These are phyloP conservation scores for Zymoseptoria crescenta DNA, from an alignment of 2,329 filamentous ascomycete genomes.

Conservation along the genomic window DNA sequence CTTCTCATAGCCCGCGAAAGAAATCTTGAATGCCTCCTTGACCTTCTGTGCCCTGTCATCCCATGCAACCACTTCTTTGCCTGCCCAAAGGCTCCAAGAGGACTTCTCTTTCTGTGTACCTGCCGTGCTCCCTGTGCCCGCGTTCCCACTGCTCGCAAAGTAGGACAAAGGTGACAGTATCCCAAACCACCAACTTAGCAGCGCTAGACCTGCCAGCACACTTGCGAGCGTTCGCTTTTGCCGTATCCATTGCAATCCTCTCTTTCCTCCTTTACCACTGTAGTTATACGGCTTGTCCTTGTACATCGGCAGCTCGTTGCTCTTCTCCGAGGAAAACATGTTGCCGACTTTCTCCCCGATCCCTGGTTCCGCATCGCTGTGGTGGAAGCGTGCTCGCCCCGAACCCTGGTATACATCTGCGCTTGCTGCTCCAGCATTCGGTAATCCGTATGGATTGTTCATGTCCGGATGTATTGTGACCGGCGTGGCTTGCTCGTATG, in stretches of 20 bases:
- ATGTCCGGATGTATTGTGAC: slow-evolving; percentile 6
- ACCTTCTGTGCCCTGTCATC: slow-evolving; percentile 68
- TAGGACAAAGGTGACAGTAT: slow-evolving; percentile 41
- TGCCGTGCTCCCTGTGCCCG: slow-evolving; percentile 10
- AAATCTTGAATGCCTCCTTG: slow-evolving; percentile 80
- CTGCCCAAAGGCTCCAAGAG: slow-evolving; percentile 50
- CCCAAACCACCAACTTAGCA: slow-evolving; percentile 62
- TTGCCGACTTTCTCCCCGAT: slow-evolving; percentile 56
- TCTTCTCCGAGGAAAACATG: slow-evolving; percentile 54
- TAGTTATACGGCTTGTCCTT: slow-evolving; percentile 94
- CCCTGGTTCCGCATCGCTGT: slow-evolving; percentile 14
- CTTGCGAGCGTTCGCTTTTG: slow-evolving; percentile 55
- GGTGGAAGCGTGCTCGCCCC: slow-evolving; percentile 15
- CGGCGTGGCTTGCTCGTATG: neutral
- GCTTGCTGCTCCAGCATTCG: slow-evolving; percentile 9
- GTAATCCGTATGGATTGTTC: slow-evolving; percentile 15
- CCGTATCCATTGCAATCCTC: slow-evolving; percentile 32
- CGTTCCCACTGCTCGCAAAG: slow-evolving; percentile 9
- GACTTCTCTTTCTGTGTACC: slow-evolving; percentile 16
- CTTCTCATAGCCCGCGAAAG: slow-evolving; percentile 86
- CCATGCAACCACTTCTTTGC: slow-evolving; percentile 56
- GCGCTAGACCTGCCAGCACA: slow-evolving; percentile 47
- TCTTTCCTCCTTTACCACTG: slow-evolving; percentile 48
- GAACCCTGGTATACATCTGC: slow-evolving; percentile 11
- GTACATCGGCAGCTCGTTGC: slow-evolving; percentile 74